A percentile compares a stretch with the other conserved stretches of the same genome.
These are phyloP conservation scores for Arthroderma sp. DNA, from an alignment of 2,329 filamentous ascomycete species.

Conservation along the genomic window DNA sequence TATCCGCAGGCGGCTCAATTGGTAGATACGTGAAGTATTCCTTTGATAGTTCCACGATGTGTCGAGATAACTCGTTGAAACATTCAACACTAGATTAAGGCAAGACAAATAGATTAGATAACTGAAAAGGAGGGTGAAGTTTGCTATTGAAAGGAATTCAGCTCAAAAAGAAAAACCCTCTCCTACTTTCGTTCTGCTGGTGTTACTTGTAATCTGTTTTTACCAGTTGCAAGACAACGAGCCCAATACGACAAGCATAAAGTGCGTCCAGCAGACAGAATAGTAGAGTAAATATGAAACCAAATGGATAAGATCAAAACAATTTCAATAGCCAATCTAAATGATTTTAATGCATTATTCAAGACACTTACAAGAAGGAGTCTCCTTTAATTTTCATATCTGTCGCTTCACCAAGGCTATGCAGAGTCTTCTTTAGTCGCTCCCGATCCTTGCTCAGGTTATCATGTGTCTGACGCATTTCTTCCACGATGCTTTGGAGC, in stretches of 20 bases:
- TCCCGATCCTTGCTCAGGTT: constrained; percentile 39
- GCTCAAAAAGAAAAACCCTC: constrained; percentile 3
- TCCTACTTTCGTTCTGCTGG: too few species aligned
- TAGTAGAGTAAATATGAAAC: too few species aligned
- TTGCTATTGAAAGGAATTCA: constrained; percentile 10
- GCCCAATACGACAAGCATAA: too few species aligned
- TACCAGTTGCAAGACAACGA: too few species aligned
- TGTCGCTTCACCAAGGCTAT: constrained; percentile 38
- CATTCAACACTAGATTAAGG: constrained; percentile 36
- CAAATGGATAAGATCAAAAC: too few species aligned
- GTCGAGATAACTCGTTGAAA: constrained; percentile 38
- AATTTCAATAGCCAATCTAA: too few species aligned
- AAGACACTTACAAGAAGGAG: constrained; percentile 37
- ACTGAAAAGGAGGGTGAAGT: constrained; percentile 9
- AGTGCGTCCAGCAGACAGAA: too few species aligned
- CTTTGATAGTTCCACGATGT: constrained; percentile 39
- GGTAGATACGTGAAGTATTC: constrained; percentile 41
- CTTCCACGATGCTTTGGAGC: constrained; percentile 29
- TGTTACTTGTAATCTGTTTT: too few species aligned
- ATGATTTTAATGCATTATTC: constrained; percentile 3
- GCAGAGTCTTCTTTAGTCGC: constrained; percentile 37
- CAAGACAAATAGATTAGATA: constrained; percentile 9
- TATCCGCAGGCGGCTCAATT: constrained; percentile 37
- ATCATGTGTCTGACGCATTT: constrained; percentile 36
- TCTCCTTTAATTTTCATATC: constrained; percentile 38